A percentile compares a stretch with the other conserved stretches of the same genome.
Conservation (phyloP, 2,329 filamentous ascomycete genomes). For the Ophiostoma sp. region DNA sequence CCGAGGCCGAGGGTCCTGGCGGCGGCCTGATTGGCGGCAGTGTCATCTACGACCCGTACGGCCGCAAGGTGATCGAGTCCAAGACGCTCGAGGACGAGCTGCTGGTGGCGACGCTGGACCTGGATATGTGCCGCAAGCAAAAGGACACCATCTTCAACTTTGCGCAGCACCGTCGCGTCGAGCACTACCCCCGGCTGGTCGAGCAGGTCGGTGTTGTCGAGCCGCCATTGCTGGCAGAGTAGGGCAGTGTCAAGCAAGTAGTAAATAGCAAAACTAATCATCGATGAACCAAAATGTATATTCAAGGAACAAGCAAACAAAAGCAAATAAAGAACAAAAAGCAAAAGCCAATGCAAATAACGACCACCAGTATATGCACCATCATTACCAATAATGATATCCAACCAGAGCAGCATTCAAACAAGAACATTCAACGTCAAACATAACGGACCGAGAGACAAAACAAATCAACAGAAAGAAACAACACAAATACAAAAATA, state of each 20-base stretch:
- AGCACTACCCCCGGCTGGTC: slow-evolving; percentile 40
- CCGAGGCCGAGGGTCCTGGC: slow-evolving; percentile 41
- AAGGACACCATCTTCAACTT: slow-evolving; percentile 47
- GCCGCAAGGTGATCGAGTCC: slow-evolving; percentile 47
- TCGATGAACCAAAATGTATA: neutral
- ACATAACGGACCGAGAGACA: neutral
- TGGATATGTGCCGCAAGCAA: slow-evolving; percentile 43
- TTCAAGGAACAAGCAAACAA: neutral
- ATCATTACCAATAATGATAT: slow-evolving; percentile 12
- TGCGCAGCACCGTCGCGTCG: slow-evolving; percentile 40
- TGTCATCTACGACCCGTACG: slow-evolving; percentile 45
- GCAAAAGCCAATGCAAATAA: neutral
- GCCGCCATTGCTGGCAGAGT: slow-evolving; percentile 28
- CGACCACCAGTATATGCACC: slow-evolving; percentile 2
- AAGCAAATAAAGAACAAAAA: neutral
- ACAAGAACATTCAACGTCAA: neutral
- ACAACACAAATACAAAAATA: neutral
- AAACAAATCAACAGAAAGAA: neutral
- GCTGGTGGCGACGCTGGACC: slow-evolving; percentile 47
- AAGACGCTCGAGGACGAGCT: slow-evolving; percentile 46
- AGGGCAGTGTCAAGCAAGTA: neutral
- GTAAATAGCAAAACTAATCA: neutral
- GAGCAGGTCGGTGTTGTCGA: slow-evolving; percentile 38
- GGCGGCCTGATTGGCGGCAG: slow-evolving; percentile 44
- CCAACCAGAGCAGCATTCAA: neutral